Evolutionary conservation across 331 rosid species (phyloP).

Genomic region (Cydonia oblonga): DNA sequence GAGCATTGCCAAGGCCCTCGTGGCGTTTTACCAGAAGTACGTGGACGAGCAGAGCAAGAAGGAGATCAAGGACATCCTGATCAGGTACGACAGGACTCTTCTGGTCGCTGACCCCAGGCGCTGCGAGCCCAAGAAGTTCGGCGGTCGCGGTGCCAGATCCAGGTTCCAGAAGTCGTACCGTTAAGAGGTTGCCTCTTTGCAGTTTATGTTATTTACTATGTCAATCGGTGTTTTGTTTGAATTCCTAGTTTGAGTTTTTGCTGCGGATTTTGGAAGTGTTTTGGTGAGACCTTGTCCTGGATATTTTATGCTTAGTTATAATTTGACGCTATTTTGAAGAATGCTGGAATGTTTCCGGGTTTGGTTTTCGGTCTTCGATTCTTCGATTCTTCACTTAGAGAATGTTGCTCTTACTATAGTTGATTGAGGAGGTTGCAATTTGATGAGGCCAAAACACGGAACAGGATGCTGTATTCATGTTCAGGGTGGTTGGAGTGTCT

Average conservation of each 20-base stretch:
- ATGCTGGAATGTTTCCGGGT: not conserved
- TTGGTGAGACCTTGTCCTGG: not conserved
- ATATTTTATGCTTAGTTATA: not conserved
- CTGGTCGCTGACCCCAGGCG: conserved; percentile 44
- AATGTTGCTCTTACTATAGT: no score
- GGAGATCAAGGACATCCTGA: conserved; percentile 42
- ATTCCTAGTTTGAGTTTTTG: not conserved
- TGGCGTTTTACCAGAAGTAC: conserved; percentile 39
- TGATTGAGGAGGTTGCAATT: no score
- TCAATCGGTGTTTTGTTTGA: not conserved
- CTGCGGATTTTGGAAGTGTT: not conserved
- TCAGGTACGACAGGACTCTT: conserved; percentile 34
- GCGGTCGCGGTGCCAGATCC: conserved; percentile 48
- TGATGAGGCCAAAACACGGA: no score
- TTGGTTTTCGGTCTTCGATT: not conserved
- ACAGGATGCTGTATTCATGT: no score
- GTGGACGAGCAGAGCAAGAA: conserved; percentile 45
- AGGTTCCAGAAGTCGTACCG: conserved; percentile 55
- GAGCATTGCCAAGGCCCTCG: conserved; percentile 51
- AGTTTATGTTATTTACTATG: not conserved
- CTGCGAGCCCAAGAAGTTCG: conserved; percentile 53
- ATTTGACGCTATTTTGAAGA: not conserved
- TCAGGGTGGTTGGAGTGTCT: no score
- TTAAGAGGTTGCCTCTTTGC: conserved; percentile 2
- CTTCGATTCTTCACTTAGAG: not conserved